Evolutionary conservation across 2,329 filamentous ascomycete species (phyloP).

Genomic region (Fusarium albosuccineum): DNA sequence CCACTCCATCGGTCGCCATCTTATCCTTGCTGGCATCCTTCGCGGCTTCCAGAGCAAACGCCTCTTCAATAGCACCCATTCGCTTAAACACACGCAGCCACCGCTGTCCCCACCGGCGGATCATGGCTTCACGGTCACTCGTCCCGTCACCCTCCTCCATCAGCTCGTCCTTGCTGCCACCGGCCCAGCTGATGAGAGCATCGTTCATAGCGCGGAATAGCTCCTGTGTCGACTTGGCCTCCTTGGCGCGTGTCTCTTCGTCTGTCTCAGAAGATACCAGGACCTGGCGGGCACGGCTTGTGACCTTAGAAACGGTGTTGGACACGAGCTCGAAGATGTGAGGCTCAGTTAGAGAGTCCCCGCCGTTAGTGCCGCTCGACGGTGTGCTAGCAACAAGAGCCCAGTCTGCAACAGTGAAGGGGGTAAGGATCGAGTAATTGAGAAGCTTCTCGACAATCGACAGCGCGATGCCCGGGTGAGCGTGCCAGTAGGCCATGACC

Average conservation of each 20-base stretch:
- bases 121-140: conserved; percentile 71
- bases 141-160: conserved; percentile 76
- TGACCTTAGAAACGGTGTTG: conserved; percentile 91
- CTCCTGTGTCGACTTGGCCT: conserved; percentile 80
- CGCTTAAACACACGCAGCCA: conserved; percentile 90
- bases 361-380: conserved; percentile 64
- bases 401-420: conserved; percentile 89
- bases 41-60: conserved; percentile 61
- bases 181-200: conserved; percentile 77
- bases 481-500: conserved; percentile 92
- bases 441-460: conserved; percentile 96
- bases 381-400: conserved; percentile 74
- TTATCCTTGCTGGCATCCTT: conserved; percentile 41
- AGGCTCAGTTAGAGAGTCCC: conserved; percentile 76
- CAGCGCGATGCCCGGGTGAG: conserved; percentile 91
- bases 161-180: conserved; percentile 79
- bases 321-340: conserved; percentile 92
- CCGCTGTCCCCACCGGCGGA: conserved; percentile 83
- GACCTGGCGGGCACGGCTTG: conserved; percentile 85
- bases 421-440: conserved; percentile 95
- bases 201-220: conserved; percentile 88
- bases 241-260: conserved; percentile 75
- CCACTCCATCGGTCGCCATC: conserved; percentile 35
- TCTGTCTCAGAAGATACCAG: conserved; percentile 72
- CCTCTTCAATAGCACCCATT: conserved; percentile 87